Evolutionary conservation across 169 alveolate genomes (phyloP), one percentile per base, ranked within the genome.

Genomic region (Plasmodium relictum): DNA sequence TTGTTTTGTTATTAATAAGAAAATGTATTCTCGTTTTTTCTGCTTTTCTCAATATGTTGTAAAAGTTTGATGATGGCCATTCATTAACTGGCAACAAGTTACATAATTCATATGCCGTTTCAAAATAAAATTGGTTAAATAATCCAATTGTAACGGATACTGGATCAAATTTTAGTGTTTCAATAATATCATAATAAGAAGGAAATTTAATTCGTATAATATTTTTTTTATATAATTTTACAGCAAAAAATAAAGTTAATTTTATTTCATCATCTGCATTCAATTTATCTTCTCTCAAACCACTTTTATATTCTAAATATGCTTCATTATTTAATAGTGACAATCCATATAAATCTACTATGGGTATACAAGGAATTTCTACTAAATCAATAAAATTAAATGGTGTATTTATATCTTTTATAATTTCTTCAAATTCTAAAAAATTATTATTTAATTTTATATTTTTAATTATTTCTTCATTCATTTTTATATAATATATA

Each of bases 1-100:
- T 85, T 26, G 85, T 85, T 70, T 70, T 85, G 54, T 85, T 85
- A 45, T 70, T 85, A 42, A 85, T 85, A 44, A 85, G 59, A 58
- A 69, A 85, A 44, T 85, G 87, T 56, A 85, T 70, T 72, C 91
- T 85, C 2, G 86, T 70, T 70, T 85, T 85, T 85, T 85, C 91
- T 54, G 91, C 91, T 48, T 85, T 85, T 58, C 87, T 85, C 52
- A 85, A 70, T 41, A 85, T 85, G 22, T 70, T 74, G n/a, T 70
- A 85, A 85, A 85, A 85, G 70, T 85, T 69, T 12, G 91, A 24
- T 26, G 91, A 85, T 0, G 91, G 91, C 91, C 91, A 85, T 20
- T 69, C 91, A 85, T 16, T 85, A 31, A 44, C 54, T 54, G 91
- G 91, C 31, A 85, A 85, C 12, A 85, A 6, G 42, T 85, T 69